phyloP scores from a whole-genome alignment of 2,329 filamentous ascomycete species.

The Talaromyces islandicus region DNA sequence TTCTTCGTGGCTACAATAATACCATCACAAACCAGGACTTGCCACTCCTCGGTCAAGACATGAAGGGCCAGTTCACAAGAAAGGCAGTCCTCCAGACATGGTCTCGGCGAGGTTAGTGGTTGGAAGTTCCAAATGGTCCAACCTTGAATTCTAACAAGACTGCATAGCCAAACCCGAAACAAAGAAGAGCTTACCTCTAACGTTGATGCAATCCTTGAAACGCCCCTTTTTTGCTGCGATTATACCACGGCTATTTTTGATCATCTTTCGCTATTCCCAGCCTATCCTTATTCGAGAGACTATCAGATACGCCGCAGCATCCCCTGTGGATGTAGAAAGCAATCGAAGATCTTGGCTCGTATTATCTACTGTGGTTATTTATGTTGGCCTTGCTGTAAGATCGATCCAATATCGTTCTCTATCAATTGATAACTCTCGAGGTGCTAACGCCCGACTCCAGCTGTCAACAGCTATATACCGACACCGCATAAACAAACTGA shows the following conservation, averaged over 20 bases:
- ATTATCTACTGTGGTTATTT: constrained; percentile 35
- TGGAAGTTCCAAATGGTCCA: not conserved
- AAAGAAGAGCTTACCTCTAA: constrained; percentile 2
- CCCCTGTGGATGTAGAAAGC: constrained; percentile 19
- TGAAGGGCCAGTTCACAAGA: constrained; percentile 3
- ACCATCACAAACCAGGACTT: not conserved
- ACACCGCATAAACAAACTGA: constrained; percentile 38
- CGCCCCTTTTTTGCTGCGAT: constrained; percentile 24
- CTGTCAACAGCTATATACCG: constrained; percentile 34
- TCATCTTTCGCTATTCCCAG: constrained; percentile 30
- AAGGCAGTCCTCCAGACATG: not conserved
- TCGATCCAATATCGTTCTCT: not conserved
- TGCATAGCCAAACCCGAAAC: constrained; percentile 4
- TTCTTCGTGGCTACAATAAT: constrained; percentile 1
- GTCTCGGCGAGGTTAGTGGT: constrained; percentile 4
- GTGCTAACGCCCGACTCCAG: constrained; percentile 13
- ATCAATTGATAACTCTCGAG: not conserved
- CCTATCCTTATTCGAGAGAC: constrained; percentile 33
- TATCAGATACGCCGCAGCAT: constrained; percentile 25
- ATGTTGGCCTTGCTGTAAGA: constrained; percentile 29
- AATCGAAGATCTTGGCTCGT: constrained; percentile 40
- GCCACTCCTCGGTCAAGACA: not conserved
- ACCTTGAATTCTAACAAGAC: not conserved
- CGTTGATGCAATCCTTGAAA: not conserved
- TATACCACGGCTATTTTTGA: constrained; percentile 27